Evolutionary conservation across 257 asterid genomes (phyloP).

Genomic region (Parsonsia alboflavescens): DNA sequence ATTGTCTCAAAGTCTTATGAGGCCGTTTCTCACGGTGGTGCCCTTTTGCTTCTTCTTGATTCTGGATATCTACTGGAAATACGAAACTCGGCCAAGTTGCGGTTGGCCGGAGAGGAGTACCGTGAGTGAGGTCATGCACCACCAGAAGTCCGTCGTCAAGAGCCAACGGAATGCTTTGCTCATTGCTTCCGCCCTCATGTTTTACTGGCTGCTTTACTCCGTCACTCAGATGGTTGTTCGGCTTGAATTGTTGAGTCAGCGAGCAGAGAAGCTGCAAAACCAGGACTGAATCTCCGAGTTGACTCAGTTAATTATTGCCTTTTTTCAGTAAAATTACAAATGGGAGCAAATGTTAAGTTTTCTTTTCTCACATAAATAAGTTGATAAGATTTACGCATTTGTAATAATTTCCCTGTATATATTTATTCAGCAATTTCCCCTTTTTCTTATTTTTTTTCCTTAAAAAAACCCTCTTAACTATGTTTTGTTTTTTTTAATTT

Average conservation of each 20-base stretch:
- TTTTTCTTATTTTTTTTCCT: too few relatives aligned
- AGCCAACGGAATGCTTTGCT: slow-evolving; percentile 48
- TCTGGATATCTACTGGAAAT: slow-evolving; percentile 59
- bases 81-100: slow-evolving; percentile 44
- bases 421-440: too few relatives aligned
- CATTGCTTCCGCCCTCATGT: slow-evolving; percentile 39
- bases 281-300: slow-evolving; percentile 10
- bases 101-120: slow-evolving; percentile 28
- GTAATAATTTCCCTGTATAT: too few relatives aligned
- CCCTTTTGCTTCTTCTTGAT: slow-evolving; percentile 43
- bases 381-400: too few relatives aligned
- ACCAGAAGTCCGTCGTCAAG: slow-evolving; percentile 46
- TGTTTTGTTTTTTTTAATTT: too few relatives aligned
- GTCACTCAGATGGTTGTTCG: slow-evolving; percentile 36
- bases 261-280: slow-evolving; percentile 30
- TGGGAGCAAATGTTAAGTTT: too few relatives aligned
- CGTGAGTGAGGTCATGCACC: slow-evolving; percentile 33
- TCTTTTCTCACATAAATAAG: too few relatives aligned
- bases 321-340: not conserved
- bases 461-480: too few relatives aligned
- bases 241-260: slow-evolving; percentile 37
- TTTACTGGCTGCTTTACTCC: slow-evolving; percentile 46
- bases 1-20: slow-evolving; percentile 31
- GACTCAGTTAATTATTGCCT: not conserved
- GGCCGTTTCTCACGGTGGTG: slow-evolving; percentile 42